Evolutionary conservation across 2,329 filamentous ascomycete species (phyloP).

Genomic region (Colletotrichum sp.): DNA sequence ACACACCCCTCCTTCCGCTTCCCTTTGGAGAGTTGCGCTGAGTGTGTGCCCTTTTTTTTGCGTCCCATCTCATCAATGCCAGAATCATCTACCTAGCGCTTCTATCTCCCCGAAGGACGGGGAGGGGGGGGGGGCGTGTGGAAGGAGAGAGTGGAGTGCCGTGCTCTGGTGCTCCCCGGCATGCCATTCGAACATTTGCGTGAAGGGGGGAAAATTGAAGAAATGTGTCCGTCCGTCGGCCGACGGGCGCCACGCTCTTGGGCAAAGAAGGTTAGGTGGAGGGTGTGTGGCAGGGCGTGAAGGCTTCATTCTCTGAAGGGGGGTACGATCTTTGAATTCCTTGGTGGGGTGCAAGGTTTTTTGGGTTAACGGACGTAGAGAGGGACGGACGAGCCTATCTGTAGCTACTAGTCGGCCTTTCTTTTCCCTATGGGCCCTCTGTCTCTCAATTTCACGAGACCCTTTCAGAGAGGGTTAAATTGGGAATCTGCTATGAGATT

Average conservation of each 20-base stretch:
- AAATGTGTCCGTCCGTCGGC: constrained; percentile 2
- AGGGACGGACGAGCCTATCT: not conserved
- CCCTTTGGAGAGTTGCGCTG: not conserved
- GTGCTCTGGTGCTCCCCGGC: not conserved
- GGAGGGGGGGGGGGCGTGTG: not conserved
- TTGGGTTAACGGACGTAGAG: not conserved
- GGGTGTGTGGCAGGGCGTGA: not conserved
- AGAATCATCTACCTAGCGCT: not conserved
- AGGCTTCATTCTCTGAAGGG: not conserved
- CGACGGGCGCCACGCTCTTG: constrained; percentile 2
- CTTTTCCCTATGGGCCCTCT: not conserved
- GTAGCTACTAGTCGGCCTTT: not conserved
- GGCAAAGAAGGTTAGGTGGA: constrained; percentile 12
- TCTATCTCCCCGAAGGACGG: not conserved
- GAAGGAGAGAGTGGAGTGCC: not conserved
- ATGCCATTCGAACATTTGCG: not conserved
- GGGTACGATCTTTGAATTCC: not conserved
- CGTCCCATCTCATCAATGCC: not conserved
- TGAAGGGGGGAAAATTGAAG: not conserved
- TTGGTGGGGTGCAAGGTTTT: not conserved
- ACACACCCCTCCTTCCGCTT: not conserved
- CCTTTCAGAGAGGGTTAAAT: not conserved
- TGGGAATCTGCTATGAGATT: not conserved
- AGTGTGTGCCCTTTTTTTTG: not conserved
- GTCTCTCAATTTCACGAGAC: not conserved